phyloP scores from a whole-genome alignment of 129 eudicot species.

The Centella asiatica region DNA sequence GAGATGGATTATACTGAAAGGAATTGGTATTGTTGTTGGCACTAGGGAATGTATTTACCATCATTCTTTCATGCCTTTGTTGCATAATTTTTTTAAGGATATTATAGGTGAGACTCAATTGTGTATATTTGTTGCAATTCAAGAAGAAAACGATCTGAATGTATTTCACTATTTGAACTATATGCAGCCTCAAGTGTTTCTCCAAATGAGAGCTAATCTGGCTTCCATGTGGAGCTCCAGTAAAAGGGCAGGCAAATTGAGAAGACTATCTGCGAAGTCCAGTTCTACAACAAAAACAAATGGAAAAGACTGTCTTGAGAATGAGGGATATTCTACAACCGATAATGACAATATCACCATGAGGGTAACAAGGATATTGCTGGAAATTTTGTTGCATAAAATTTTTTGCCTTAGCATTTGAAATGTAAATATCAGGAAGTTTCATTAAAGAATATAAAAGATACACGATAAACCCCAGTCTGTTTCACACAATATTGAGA shows the following conservation, averaged over 20 bases:
- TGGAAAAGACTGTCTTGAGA: conserved; percentile 20
- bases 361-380: conserved; percentile 36
- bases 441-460: no score
- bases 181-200: conserved; percentile 80
- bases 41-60: not conserved
- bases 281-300: conserved; percentile 24
- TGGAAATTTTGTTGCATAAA: not conserved
- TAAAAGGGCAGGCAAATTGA: conserved; percentile 43
- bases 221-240: conserved; percentile 85
- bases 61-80: not conserved
- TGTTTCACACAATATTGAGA: no score
- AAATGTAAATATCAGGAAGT: no score
- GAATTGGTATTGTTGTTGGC: not conserved
- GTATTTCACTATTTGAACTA: conserved; percentile 5
- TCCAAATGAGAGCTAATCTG: conserved; percentile 76
- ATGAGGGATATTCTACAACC: conserved; percentile 22
- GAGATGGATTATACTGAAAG: not conserved
- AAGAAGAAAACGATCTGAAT: conserved; percentile 10
- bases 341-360: conserved; percentile 51
- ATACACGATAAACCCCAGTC: no score
- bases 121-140: conserved; percentile 4
- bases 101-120: conserved; percentile 7
- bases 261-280: conserved; percentile 43
- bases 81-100: conserved; percentile 3
- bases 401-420: no score